Percentiles rank a stretch among this genome's conserved stretches.
Evolutionary conservation across 2,329 filamentous ascomycete genomes (phyloP).

Genomic region (Aspergillus carbonarius): DNA sequence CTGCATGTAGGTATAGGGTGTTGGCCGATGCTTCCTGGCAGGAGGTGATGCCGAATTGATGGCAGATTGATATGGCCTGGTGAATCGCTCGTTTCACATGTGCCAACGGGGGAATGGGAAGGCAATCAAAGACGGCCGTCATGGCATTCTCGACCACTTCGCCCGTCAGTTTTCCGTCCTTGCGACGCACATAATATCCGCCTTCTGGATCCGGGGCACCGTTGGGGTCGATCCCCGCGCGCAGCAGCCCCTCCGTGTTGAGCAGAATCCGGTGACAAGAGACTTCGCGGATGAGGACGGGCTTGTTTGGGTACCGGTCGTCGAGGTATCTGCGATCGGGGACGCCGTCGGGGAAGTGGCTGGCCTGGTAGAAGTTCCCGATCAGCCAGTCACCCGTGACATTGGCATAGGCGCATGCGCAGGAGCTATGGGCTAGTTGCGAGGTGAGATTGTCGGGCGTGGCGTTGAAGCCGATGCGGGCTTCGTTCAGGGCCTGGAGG

Average conservation of each 20-base stretch:
- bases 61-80: constrained; percentile 23
- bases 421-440: constrained; percentile 26
- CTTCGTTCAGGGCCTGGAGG: constrained; percentile 26
- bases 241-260: constrained; percentile 27
- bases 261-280: constrained; percentile 29
- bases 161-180: constrained; percentile 30
- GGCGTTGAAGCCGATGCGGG: constrained; percentile 26
- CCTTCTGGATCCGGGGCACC: constrained; percentile 20
- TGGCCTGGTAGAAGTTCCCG: constrained; percentile 19
- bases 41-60: constrained; percentile 31
- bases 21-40: constrained; percentile 34
- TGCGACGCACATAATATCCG: constrained; percentile 23
- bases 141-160: constrained; percentile 30
- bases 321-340: constrained; percentile 26
- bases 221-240: constrained; percentile 26
- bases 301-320: constrained; percentile 28
- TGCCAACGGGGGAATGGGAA: constrained; percentile 22
- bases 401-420: constrained; percentile 28
- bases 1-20: constrained; percentile 24
- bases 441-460: constrained; percentile 22
- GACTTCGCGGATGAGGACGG: constrained; percentile 30
- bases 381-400: constrained; percentile 25
- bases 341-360: constrained; percentile 15
- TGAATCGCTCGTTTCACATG: constrained; percentile 27
- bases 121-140: constrained; percentile 20